Conservation (phyloP, 495 filamentous ascomycete species). For the Talaromyces adpressus region DNA sequence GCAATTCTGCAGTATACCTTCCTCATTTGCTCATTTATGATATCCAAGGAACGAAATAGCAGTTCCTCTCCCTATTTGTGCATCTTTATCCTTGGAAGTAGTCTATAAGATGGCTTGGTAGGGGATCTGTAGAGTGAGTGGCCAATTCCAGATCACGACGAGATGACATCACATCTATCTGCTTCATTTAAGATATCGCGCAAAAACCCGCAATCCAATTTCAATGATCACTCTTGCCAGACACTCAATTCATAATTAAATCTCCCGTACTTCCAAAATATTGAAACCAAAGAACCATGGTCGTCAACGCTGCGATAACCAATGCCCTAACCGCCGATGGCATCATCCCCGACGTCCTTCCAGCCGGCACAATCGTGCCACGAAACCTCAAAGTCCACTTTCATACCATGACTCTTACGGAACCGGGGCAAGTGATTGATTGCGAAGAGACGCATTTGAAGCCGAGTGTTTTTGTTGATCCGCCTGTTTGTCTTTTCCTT, state of each 20-base stretch:
- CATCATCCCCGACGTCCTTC: slow-evolving; percentile 9
- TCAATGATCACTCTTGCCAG: neutral
- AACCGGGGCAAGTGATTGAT: slow-evolving; percentile 6
- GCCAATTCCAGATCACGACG: neutral
- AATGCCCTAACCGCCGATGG: neutral
- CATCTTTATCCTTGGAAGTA: neutral
- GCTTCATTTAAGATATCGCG: neutral
- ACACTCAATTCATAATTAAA: neutral
- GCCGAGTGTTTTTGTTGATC: slow-evolving; percentile 8
- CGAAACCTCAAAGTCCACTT: slow-evolving; percentile 5
- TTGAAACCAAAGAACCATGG: neutral
- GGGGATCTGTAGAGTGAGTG: neutral
- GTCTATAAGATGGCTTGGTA: neutral
- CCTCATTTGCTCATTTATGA: neutral
- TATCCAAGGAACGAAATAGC: too few species aligned
- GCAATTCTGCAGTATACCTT: too few species aligned
- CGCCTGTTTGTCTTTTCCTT: slow-evolving; percentile 2
- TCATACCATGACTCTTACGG: neutral
- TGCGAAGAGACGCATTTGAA: slow-evolving; percentile 5
- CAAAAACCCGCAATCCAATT: neutral
- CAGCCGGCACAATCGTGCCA: slow-evolving; percentile 1
- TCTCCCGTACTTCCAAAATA: neutral
- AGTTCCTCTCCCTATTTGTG: too few species aligned
- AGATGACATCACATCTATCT: neutral
- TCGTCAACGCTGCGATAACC: slow-evolving; percentile 8